Percentiles rank a stretch among this genome's conserved stretches.
Evolutionary conservation across 495 filamentous ascomycete genomes (phyloP).

Genomic region (Podospora fimiseda): DNA sequence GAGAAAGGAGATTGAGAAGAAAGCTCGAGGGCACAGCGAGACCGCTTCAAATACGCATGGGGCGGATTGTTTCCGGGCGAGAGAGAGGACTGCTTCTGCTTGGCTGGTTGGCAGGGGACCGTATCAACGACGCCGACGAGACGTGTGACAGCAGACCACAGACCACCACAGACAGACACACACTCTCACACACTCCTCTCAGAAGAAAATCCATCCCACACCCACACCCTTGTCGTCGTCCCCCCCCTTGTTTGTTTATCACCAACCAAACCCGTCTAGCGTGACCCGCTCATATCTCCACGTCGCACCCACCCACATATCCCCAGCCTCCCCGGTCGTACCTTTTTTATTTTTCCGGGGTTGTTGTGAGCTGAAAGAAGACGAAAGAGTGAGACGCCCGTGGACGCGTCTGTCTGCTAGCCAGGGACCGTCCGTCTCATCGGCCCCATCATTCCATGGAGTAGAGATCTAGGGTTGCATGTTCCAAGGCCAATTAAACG

Average conservation of each 20-base stretch:
- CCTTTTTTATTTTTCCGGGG: slow-evolving; percentile 12
- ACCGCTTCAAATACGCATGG: slow-evolving; percentile 29
- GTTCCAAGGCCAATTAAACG: neutral
- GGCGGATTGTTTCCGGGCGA: slow-evolving; percentile 17
- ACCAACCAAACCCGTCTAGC: slow-evolving; percentile 25
- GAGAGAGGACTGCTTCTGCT: neutral
- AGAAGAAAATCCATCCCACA: too few relatives aligned
- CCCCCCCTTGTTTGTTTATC: slow-evolving; percentile 34
- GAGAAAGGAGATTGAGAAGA: slow-evolving; percentile 18
- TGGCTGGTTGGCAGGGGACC: slow-evolving; percentile 22
- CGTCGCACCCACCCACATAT: slow-evolving; percentile 15
- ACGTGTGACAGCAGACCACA: neutral
- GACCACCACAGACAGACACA: neutral
- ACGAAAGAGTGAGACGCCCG: too few relatives aligned
- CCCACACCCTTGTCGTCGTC: too few relatives aligned
- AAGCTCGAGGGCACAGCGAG: slow-evolving; percentile 21
- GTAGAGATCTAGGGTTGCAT: neutral
- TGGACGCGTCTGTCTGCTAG: neutral
- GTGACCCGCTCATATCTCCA: slow-evolving; percentile 13
- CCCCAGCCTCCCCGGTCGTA: slow-evolving; percentile 6
- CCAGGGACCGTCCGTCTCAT: too few relatives aligned
- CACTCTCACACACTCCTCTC: neutral
- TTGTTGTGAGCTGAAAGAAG: slow-evolving; percentile 28
- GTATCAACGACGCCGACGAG: slow-evolving; percentile 9
- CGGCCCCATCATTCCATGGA: too few relatives aligned